These are phyloP conservation scores for Chytriomyces confervae DNA, from an alignment of 192 early-diverging fungal genomes.

Conservation along the genomic window DNA sequence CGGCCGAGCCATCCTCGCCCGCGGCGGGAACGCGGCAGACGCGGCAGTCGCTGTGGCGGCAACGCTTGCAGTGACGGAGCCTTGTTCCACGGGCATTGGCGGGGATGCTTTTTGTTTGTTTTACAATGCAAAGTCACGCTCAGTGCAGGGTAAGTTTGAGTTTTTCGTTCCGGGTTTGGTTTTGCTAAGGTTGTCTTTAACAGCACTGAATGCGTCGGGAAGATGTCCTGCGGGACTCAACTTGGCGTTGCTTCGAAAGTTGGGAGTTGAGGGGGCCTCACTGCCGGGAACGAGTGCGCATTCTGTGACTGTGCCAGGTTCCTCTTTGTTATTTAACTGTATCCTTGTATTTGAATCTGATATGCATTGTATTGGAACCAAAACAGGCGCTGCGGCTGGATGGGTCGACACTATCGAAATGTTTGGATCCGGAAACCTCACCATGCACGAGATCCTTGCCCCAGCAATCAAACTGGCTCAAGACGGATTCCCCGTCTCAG, in stretches of 20 bases:
- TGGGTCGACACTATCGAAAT: slow-evolving; percentile 70
- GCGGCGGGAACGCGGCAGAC: slow-evolving; percentile 80
- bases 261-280: slow-evolving; percentile 46
- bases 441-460: slow-evolving; percentile 59
- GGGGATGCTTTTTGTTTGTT: slow-evolving; percentile 83
- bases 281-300: slow-evolving; percentile 36
- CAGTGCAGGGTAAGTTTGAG: slow-evolving; percentile 43
- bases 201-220: slow-evolving; percentile 48
- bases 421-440: slow-evolving; percentile 69
- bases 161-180: too few species aligned
- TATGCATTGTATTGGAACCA: too few species aligned
- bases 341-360: too few species aligned
- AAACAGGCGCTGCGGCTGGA: slow-evolving; percentile 62
- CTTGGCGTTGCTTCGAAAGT: slow-evolving; percentile 49
- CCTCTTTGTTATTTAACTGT: too few species aligned
- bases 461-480: slow-evolving; percentile 76
- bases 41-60: slow-evolving; percentile 67
- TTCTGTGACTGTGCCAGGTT: slow-evolving; percentile 65
- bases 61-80: slow-evolving; percentile 72
- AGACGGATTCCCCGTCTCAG: slow-evolving; percentile 57
- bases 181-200: too few species aligned
- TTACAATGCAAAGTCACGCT: slow-evolving; percentile 66
- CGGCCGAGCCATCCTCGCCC: slow-evolving; percentile 64
- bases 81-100: slow-evolving; percentile 76
- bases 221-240: slow-evolving; percentile 62